phyloP scores from a whole-genome alignment of 176 grass and related monocot genomes.

The Oryza brachyantha region DNA sequence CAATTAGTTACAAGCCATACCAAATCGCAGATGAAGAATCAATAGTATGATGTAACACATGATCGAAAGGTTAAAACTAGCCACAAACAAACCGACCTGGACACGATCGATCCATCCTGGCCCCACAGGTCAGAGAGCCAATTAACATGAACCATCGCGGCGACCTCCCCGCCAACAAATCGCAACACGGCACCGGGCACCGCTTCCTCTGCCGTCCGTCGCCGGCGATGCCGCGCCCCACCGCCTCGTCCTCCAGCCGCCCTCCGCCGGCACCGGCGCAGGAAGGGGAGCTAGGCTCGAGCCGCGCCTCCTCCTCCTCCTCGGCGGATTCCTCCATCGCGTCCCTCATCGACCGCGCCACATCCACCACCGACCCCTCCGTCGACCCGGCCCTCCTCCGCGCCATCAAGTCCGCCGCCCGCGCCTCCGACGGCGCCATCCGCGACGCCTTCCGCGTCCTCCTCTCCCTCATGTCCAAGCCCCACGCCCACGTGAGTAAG shows the following conservation, averaged over 20 bases:
- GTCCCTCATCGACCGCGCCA: slow-evolving; percentile 72
- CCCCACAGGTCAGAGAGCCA: background rate
- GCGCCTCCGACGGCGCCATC: slow-evolving; percentile 56
- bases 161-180: background rate
- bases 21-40: no score
- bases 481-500: slow-evolving; percentile 69
- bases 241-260: background rate
- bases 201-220: background rate
- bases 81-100: background rate
- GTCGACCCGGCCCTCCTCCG: slow-evolving; percentile 65
- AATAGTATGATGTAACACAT: no score
- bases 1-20: no score
- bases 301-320: background rate
- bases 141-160: background rate
- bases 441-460: slow-evolving; percentile 54
- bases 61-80: no score
- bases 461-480: slow-evolving; percentile 71
- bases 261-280: background rate
- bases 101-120: background rate
- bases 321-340: slow-evolving; percentile 20
- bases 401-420: slow-evolving; percentile 73
- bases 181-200: background rate
- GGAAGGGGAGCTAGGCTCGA: background rate
- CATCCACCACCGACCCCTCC: slow-evolving; percentile 61
- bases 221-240: slow-evolving; percentile 27